Evolutionary conservation across 345 rosid species (phyloP).

Genomic region (Bruguiera gymnorhiza): DNA sequence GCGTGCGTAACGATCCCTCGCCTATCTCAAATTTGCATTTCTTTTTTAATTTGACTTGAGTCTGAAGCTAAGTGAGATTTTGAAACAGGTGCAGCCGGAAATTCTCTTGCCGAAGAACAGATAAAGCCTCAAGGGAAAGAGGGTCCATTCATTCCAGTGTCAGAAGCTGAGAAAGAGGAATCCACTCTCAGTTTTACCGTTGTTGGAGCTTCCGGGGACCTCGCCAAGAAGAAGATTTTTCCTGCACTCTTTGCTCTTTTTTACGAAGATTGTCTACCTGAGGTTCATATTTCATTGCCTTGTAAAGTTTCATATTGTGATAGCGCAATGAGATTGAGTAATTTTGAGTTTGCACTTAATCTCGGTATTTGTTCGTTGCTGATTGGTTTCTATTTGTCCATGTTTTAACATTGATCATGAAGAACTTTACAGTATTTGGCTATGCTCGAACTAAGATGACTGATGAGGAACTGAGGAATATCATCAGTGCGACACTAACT

Average conservation of each 20-base stretch:
- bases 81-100: constrained; percentile 41
- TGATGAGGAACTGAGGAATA: constrained; percentile 70
- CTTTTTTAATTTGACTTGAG: constrained; percentile 1
- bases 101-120: constrained; percentile 32
- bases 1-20: too few relatives aligned
- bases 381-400: constrained; percentile 4
- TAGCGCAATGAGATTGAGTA: not conserved
- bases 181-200: constrained; percentile 77
- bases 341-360: not conserved
- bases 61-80: constrained; percentile 9
- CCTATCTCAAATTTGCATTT: not conserved
- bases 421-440: constrained; percentile 70
- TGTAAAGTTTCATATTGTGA: not conserved
- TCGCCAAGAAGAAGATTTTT: constrained; percentile 87
- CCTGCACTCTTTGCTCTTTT: constrained; percentile 90
- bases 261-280: constrained; percentile 77
- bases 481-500: constrained; percentile 72
- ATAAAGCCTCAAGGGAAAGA: constrained; percentile 22
- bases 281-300: constrained; percentile 30
- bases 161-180: constrained; percentile 29
- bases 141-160: constrained; percentile 11
- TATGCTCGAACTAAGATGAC: constrained; percentile 72
- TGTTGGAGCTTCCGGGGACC: constrained; percentile 94
- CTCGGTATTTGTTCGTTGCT: not conserved
- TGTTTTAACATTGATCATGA: constrained; percentile 11